Percentiles rank a stretch among this genome's conserved stretches.
Conservation (phyloP, 768 basidiomycete species). For the Agrocybe pediades region DNA sequence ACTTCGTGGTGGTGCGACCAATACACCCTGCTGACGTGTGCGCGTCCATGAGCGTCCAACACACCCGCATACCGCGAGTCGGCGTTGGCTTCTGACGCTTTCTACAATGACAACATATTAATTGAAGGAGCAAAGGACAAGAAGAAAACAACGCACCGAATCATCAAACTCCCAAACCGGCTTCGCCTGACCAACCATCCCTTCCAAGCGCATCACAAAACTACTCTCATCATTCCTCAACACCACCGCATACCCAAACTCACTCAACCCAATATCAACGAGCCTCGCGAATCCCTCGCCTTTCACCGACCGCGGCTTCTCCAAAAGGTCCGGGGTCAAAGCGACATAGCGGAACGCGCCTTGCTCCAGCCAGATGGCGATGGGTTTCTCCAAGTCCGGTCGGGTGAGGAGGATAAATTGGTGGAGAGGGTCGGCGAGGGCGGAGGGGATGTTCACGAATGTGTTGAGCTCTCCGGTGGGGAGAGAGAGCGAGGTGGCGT, state of each 20-base stretch:
- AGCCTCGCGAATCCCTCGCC: conserved; percentile 50
- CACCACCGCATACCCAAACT: conserved; percentile 62
- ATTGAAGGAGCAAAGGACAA: not conserved
- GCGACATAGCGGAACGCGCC: conserved; percentile 48
- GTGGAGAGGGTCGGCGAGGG: conserved; percentile 32
- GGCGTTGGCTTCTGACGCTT: conserved; percentile 39
- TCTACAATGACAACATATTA: conserved; percentile 29
- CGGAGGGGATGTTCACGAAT: conserved; percentile 56
- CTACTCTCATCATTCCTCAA: conserved; percentile 56
- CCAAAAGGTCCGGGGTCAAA: conserved; percentile 53
- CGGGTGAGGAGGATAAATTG: conserved; percentile 30
- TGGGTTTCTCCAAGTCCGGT: conserved; percentile 24
- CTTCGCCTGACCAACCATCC: conserved; percentile 35
- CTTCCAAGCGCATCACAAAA: conserved; percentile 52
- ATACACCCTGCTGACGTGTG: conserved; percentile 63
- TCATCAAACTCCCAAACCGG: conserved; percentile 57
- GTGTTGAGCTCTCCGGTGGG: conserved; percentile 52
- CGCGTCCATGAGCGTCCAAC: conserved; percentile 46
- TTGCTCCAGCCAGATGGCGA: conserved; percentile 58
- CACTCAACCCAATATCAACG: conserved; percentile 60
- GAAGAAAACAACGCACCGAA: conserved; percentile 40
- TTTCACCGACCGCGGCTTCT: conserved; percentile 45
- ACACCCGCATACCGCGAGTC: conserved; percentile 62
- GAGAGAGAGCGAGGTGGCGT: conserved; percentile 62
- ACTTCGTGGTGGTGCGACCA: conserved; percentile 66